A percentile compares a stretch with the other conserved stretches of the same genome.
These are phyloP conservation scores for Pythium aquatile DNA, from an alignment of 352 stramenopile species.

Conservation along the genomic window DNA sequence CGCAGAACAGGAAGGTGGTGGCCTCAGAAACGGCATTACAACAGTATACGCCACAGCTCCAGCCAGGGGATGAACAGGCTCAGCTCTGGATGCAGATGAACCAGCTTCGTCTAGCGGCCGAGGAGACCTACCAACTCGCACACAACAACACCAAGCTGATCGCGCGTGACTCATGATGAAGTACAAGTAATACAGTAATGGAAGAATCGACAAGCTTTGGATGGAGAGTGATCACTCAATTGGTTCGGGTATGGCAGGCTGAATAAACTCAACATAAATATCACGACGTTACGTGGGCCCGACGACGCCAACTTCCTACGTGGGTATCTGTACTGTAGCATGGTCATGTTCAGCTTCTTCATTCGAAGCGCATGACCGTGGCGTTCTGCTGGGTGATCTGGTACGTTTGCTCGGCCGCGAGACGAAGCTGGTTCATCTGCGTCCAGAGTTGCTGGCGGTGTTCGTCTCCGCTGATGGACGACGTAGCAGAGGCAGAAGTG, in stretches of 20 bases:
- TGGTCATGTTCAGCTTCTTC: not conserved
- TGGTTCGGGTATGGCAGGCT: no score
- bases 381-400: conserved; percentile 28
- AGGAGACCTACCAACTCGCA: conserved; percentile 19
- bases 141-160: conserved; percentile 15
- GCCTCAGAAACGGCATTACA: not conserved
- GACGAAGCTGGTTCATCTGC: conserved; percentile 27
- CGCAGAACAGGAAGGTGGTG: not conserved
- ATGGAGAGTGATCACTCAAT: not conserved
- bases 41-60: not conserved
- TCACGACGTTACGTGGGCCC: not conserved
- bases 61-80: not conserved
- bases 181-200: not conserved
- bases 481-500: not conserved
- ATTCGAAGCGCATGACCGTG: conserved; percentile 20
- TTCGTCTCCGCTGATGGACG: not conserved
- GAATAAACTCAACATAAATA: not conserved
- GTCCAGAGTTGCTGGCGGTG: conserved; percentile 22
- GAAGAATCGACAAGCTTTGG: no score
- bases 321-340: not conserved
- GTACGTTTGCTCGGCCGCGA: conserved; percentile 29
- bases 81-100: conserved; percentile 21
- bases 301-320: not conserved
- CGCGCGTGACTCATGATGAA: not conserved
- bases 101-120: conserved; percentile 16